Evolutionary conservation across 2,329 filamentous ascomycete genomes (phyloP).

Genomic region (Berkeleyomyces basicola): DNA sequence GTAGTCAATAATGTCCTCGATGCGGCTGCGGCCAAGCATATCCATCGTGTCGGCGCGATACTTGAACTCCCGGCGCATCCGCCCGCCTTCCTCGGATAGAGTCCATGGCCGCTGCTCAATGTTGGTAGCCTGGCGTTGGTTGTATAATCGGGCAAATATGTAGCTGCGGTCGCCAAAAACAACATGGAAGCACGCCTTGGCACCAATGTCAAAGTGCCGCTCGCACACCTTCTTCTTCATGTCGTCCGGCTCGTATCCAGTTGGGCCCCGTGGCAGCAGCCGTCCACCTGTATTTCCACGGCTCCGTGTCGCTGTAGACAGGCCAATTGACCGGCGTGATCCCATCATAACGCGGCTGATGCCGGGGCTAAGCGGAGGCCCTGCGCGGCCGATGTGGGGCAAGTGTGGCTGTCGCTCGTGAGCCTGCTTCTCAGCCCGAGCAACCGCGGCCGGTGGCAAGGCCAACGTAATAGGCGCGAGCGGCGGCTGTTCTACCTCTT

Average conservation of each 20-base stretch:
- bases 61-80: slow-evolving; percentile 61
- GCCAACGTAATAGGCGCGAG: slow-evolving; percentile 38
- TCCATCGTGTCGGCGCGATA: slow-evolving; percentile 58
- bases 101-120: slow-evolving; percentile 81
- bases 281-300: slow-evolving; percentile 19
- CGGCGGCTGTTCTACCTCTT: slow-evolving; percentile 25
- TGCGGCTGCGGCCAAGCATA: slow-evolving; percentile 44
- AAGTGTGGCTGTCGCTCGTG: slow-evolving; percentile 14
- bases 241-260: slow-evolving; percentile 68
- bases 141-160: slow-evolving; percentile 80
- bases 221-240: slow-evolving; percentile 63
- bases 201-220: slow-evolving; percentile 73
- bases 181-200: slow-evolving; percentile 90
- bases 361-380: slow-evolving; percentile 13
- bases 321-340: not conserved
- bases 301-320: slow-evolving; percentile 22
- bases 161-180: slow-evolving; percentile 93
- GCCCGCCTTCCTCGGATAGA: slow-evolving; percentile 38
- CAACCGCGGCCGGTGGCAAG: slow-evolving; percentile 29
- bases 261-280: slow-evolving; percentile 54
- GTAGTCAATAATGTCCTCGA: slow-evolving; percentile 54
- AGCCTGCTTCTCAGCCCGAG: slow-evolving; percentile 15
- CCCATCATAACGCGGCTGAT: slow-evolving; percentile 6
- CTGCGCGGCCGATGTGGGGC: slow-evolving; percentile 9
- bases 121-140: slow-evolving; percentile 60